Conservation (phyloP, 768 basidiomycete species). For the Tremella fuciformis region DNA sequence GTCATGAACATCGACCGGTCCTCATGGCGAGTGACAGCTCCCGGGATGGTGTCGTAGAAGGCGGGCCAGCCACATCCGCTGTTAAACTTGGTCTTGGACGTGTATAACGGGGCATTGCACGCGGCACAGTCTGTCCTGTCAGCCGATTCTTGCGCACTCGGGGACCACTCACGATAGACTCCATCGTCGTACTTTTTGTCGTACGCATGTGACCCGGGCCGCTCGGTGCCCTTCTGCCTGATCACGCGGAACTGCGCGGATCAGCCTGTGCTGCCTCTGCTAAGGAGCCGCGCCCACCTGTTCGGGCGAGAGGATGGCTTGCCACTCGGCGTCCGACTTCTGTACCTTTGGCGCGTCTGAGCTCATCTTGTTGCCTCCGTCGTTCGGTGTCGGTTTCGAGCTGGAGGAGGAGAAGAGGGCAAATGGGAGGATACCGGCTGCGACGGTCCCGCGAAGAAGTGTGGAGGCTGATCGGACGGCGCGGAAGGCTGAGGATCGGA, state of each 20-base stretch:
- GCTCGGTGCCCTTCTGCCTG: conserved; percentile 83
- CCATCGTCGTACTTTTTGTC: conserved; percentile 67
- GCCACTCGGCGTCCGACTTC: conserved; percentile 78
- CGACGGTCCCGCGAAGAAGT: neutral
- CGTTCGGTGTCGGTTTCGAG: neutral
- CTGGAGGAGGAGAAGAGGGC: conserved; percentile 24
- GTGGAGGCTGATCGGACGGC: conserved; percentile 14
- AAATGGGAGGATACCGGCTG: conserved; percentile 34
- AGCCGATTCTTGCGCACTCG: neutral
- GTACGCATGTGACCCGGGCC: conserved; percentile 72
- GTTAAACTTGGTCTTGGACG: conserved; percentile 82
- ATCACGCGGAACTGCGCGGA: conserved; percentile 73
- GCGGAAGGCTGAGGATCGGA: conserved; percentile 12
- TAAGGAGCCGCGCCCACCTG: conserved; percentile 61
- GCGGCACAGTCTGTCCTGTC: conserved; percentile 62
- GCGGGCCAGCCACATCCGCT: conserved; percentile 98
- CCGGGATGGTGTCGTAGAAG: conserved; percentile 92
- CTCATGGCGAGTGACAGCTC: conserved; percentile 72
- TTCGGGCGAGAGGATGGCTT: conserved; percentile 70
- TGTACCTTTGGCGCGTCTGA: conserved; percentile 27
- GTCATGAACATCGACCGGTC: conserved; percentile 66
- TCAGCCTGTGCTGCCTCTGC: conserved; percentile 9
- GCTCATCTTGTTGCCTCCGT: conserved; percentile 11
- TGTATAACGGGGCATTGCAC: conserved; percentile 79
- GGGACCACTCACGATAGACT: conserved; percentile 57